Conservation (phyloP, 176 grass and related monocot genomes). For the Zoysia japonica region DNA sequence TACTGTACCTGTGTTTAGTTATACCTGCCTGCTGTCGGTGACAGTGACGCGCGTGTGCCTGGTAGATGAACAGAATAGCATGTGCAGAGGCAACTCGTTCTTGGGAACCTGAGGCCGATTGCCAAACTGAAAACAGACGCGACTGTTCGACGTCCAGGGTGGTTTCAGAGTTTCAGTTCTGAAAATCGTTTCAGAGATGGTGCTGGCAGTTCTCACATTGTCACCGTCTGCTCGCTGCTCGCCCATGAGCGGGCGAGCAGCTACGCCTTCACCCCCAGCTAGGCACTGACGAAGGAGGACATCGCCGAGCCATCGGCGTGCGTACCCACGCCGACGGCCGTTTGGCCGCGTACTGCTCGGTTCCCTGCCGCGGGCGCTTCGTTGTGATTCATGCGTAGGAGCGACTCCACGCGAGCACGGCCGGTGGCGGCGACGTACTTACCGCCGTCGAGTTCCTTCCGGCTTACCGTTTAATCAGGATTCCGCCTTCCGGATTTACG, state of each 20-base stretch:
- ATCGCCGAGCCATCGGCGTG: too few relatives aligned
- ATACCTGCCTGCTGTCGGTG: conserved; percentile 24
- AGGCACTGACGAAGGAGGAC: neutral
- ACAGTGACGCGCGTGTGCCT: neutral
- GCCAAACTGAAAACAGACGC: neutral
- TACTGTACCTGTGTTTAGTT: conserved; percentile 4
- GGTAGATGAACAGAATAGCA: too few relatives aligned
- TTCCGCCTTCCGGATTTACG: too few relatives aligned
- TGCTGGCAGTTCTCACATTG: neutral
- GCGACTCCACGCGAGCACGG: neutral
- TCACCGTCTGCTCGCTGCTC: neutral
- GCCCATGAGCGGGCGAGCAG: neutral
- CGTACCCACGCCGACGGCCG: neutral
- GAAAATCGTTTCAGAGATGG: neutral
- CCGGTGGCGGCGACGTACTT: neutral
- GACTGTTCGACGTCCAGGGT: neutral
- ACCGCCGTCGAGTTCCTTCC: neutral
- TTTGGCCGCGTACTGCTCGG: neutral
- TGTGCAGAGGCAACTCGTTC: neutral
- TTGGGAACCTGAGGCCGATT: neutral
- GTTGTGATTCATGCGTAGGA: neutral
- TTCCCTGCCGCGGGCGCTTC: neutral
- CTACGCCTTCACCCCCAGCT: neutral
- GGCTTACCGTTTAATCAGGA: neutral
- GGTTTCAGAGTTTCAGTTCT: conserved; percentile 1